Base-by-base conservation (phyloP, 345 rosid species). In the Erodium maritimum region DNA sequence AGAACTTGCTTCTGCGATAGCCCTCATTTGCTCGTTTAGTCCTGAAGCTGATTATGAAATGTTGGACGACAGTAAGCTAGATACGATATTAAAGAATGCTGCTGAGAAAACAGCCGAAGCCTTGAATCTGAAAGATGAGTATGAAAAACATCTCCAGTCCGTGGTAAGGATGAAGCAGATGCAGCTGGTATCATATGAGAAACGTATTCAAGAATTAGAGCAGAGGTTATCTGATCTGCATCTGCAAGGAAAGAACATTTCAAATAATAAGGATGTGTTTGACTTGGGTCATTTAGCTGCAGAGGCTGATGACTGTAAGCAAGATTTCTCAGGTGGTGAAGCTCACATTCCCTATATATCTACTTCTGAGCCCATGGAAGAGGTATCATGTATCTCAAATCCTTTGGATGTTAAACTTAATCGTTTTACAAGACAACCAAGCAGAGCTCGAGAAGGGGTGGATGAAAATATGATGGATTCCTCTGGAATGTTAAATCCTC, bases 401-500 rank as follows among this genome's bases (percentile, higher is more conserved):
- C 71, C 84, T 33, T 69, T 77, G 57, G 76, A 80, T 60, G 62
- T 69, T 42, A 86, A 81, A 59, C 64, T 77, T 52, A 82, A 79
- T 23, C 80, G 65, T 61, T 69, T 85, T 60, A 66, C 79, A 23
- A 76, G 82, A 70, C 91, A 85, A 70, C 72, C 77, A 37, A 77
- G 82, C 75, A 90, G 82, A 79, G 78, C 74, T 67, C 76, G 87
- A 73, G 99, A 90, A 79, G 96, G 87, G 46, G 82, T 69, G 67
- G 99, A 94, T 82, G 97, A 87, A 67, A 84, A 87, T 66, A 87
- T 94, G 99, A 67, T 87, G 85, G 99, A 94, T 66, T 85, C 95
- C 50, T 87, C 93, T 59, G 83, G 78, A 59, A 70, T 83, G 73
- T 72, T 79, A 52, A 75, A 82, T 77, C 74, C 78, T 52, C 90